These are phyloP conservation scores for Paramyrothecium sp. DNA, from an alignment of 2,329 filamentous ascomycete genomes.

Conservation along the genomic window DNA sequence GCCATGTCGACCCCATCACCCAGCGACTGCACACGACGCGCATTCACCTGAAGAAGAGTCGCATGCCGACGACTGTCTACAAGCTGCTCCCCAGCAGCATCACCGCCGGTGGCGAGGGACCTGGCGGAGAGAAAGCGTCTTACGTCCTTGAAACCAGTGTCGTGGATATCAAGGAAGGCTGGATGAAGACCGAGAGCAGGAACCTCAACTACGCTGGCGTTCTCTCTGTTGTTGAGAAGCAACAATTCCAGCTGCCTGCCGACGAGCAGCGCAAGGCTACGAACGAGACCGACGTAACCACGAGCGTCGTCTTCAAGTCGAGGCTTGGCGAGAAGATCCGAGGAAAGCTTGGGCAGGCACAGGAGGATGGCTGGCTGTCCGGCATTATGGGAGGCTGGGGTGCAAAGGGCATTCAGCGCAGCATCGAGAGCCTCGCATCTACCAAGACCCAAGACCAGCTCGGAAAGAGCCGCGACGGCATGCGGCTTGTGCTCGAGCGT, in stretches of 20 bases:
- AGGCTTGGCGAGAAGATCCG: constrained; percentile 68
- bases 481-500: constrained; percentile 77
- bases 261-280: constrained; percentile 19
- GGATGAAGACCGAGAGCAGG: constrained; percentile 78
- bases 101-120: constrained; percentile 54
- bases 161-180: constrained; percentile 75
- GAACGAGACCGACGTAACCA: constrained; percentile 64
- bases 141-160: constrained; percentile 81
- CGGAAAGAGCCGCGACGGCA: constrained; percentile 78
- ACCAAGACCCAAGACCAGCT: constrained; percentile 76
- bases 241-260: constrained; percentile 57
- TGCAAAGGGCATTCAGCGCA: constrained; percentile 70
- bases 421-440: constrained; percentile 76
- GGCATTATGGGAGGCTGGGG: constrained; percentile 59
- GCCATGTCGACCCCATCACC: constrained; percentile 68
- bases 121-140: constrained; percentile 63
- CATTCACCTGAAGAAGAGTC: constrained; percentile 78
- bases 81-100: constrained; percentile 72
- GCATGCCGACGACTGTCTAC: constrained; percentile 70
- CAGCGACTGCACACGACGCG: constrained; percentile 76
- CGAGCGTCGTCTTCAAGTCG: constrained; percentile 72
- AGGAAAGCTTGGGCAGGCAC: constrained; percentile 48
- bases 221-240: constrained; percentile 73
- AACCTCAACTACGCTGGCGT: constrained; percentile 84
- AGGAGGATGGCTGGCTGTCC: constrained; percentile 48